Base-by-base conservation (phyloP, 179 eudicot species). In the Heliamphora pulchella region DNA sequence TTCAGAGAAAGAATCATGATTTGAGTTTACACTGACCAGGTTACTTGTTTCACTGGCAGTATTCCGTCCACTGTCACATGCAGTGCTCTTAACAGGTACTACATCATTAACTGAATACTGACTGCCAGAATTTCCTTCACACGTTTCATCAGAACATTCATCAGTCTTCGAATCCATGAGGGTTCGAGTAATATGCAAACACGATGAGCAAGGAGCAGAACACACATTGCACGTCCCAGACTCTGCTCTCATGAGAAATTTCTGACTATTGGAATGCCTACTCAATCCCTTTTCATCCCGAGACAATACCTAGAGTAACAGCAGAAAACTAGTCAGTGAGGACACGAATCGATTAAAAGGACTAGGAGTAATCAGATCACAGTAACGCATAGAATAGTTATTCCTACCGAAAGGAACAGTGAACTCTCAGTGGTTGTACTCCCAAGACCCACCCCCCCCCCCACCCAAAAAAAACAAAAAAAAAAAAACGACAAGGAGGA, bases 191-290 rank as follows among this genome's bases (percentile, higher is more conserved):
- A 46, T 75, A 80, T 81, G 86, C 79, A 84, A 84, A 78, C 89
- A 87, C 68, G 90, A 89, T 11, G 88, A 81, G 73, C 89, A 86
- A 76, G 85, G 84, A 53, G 87, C 82, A 47, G 87, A 82, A 81
- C 86, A 89, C 77, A 89, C 85, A 62, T 83, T 84, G 76, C 91
- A 89, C 58, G 81, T 64, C 67, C 88, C 87, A 74, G 82, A 79
- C 61, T 79, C 82, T 65, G 66, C 77, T 81, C 84, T 82, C 31
- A 54, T 47, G 57, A 72, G 41, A 51, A 58, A 54, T 65, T 80
- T 84, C 74, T 71, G 81, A 71, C 81, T 73, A 77, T 81, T 83
- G 31, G 83, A 75, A 82, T 81, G 80, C 71, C 74, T 79, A 43
- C 74, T 55, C 65, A 64, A 72, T 69, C 44, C 82, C 76, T 80